Evolutionary conservation across 1,139 yeast genomes (phyloP).

Genomic region (Yamadazyma trypodendri): DNA sequence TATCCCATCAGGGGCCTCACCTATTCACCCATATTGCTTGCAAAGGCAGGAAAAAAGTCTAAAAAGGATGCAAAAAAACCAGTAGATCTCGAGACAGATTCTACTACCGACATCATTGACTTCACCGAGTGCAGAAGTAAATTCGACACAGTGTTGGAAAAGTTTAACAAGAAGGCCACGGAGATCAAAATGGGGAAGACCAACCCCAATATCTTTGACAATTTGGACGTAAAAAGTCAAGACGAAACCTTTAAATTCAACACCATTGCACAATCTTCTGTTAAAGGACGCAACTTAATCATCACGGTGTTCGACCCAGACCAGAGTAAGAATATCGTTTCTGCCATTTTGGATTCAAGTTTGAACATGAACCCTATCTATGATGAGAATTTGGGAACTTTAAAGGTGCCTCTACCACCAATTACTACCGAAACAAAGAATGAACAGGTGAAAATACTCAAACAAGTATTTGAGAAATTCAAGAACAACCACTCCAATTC

Average conservation of each 20-base stretch:
- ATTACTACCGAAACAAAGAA: slow-evolving; percentile 68
- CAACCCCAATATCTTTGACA: slow-evolving; percentile 65
- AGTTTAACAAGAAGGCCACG: slow-evolving; percentile 54
- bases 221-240: slow-evolving; percentile 51
- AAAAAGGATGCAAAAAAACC: slow-evolving; percentile 13
- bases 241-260: slow-evolving; percentile 50
- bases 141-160: slow-evolving; percentile 50
- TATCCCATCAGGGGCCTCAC: slow-evolving; percentile 4
- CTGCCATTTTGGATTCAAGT: slow-evolving; percentile 66
- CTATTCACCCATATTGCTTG: slow-evolving; percentile 9
- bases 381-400: slow-evolving; percentile 71
- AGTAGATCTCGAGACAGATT: slow-evolving; percentile 13
- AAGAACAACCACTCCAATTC: slow-evolving; percentile 50
- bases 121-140: slow-evolving; percentile 42
- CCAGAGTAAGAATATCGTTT: slow-evolving; percentile 64
- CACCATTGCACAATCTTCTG: slow-evolving; percentile 70
- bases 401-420: slow-evolving; percentile 76
- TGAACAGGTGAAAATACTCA: slow-evolving; percentile 57
- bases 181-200: slow-evolving; percentile 69
- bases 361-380: slow-evolving; percentile 78
- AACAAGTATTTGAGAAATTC: slow-evolving; percentile 62
- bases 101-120: slow-evolving; percentile 27
- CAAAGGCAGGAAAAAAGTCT: slow-evolving; percentile 6
- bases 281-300: slow-evolving; percentile 67
- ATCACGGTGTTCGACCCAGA: slow-evolving; percentile 84